Evolutionary conservation across 1,284 basidiomycete genomes (phyloP), one percentile per base, ranked within the genome.

Genomic region (Boletus mariae): DNA sequence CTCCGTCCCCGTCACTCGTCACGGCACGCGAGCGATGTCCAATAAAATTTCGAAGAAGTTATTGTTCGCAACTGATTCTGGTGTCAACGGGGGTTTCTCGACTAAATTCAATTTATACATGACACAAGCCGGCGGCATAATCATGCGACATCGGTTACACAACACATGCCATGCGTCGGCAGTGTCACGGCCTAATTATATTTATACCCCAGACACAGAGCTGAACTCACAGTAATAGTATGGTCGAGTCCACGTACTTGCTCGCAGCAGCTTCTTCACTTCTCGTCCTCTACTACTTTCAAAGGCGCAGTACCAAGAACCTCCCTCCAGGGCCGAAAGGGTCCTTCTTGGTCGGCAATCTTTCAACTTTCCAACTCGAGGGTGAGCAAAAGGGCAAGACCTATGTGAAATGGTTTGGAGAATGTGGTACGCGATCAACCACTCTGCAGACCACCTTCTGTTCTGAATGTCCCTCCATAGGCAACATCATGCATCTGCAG

Each of bases 321-420:
- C 45, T 51, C 43, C 57, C 57, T 35, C 57, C 52, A 13, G 57
- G 57, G 4, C 57, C 57, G 3, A 58, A 55, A 32, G 52, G 57
- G 12, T 49, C 17, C 26, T 48, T 46, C 15, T 38, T 58, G 29
- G 6, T 59, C 6, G 47, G 56, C 12, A 58, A 59, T 17, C 26
- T 58, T 8, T 17, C 29, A 5, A 35, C 43, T 15, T 31, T 51
- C 26, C 41, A 37, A 15, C 35, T 28, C 5, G 38, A 45, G 5
- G 29, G 51, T 10, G 40, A 44, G 5, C 43, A 51, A 23, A 55
- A 49, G 17, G 20, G 11, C 1, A 35, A 20, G 7, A 25, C 52
- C 5, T 51, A 28, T 37, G 4, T 51, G 35, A 59, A 49, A 26
- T 58, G 57, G 57, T 17, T 25, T 20, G 26, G 51, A 28, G 47